Conservation (phyloP, 2,329 filamentous ascomycete species). For the Diaporthe citri region DNA sequence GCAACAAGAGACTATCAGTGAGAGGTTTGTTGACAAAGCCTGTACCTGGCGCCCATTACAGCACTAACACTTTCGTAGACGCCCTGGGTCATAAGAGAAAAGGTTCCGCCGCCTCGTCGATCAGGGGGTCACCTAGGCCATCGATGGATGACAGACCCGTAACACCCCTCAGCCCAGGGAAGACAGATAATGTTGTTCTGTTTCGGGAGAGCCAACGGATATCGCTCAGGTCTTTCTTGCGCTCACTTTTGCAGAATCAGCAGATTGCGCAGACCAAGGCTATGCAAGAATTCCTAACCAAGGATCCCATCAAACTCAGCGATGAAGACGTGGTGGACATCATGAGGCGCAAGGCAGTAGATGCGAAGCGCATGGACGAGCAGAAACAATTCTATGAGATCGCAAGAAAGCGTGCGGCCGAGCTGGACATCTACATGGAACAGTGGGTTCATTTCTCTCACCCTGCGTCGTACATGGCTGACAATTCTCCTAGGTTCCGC, state of each 20-base stretch:
- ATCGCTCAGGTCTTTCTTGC: conserved; percentile 90
- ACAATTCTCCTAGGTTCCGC: conserved; percentile 63
- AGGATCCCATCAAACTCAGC: conserved; percentile 77
- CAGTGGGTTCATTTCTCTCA: conserved; percentile 65
- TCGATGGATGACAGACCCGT: conserved; percentile 58
- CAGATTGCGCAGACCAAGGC: conserved; percentile 86
- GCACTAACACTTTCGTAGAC: conserved; percentile 10
- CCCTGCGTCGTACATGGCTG: conserved; percentile 36
- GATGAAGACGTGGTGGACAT: conserved; percentile 91
- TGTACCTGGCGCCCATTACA: not conserved
- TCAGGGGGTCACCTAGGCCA: conserved; percentile 54
- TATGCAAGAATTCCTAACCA: conserved; percentile 85
- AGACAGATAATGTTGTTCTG: conserved; percentile 62
- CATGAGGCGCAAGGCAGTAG: conserved; percentile 81
- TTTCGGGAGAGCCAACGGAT: conserved; percentile 92
- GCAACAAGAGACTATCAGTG: conserved; percentile 56
- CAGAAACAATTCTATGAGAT: conserved; percentile 97
- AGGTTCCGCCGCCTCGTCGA: conserved; percentile 52
- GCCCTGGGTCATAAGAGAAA: conserved; percentile 52
- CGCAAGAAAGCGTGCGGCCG: conserved; percentile 87
- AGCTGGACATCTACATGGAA: conserved; percentile 98
- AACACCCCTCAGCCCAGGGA: conserved; percentile 48
- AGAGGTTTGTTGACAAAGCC: conserved; percentile 50
- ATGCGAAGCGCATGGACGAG: conserved; percentile 90
- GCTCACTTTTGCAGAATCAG: conserved; percentile 85